These are phyloP conservation scores for Umbelopsis ramanniana DNA, from an alignment of 192 early-diverging fungal species.

Conservation along the genomic window DNA sequence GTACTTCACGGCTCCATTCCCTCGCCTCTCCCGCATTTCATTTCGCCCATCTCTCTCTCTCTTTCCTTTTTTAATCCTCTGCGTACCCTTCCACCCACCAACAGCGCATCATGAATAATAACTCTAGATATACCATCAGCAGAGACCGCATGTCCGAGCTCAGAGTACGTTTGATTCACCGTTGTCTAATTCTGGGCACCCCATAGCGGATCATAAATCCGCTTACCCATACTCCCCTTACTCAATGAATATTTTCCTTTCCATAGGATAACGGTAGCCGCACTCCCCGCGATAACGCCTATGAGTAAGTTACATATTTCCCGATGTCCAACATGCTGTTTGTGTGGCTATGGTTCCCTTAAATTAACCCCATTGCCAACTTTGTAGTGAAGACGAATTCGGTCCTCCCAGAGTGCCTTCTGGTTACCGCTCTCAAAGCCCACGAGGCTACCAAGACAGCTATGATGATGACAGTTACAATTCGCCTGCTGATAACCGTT, in stretches of 20 bases:
- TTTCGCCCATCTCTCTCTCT: background rate
- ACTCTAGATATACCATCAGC: constrained; percentile 42
- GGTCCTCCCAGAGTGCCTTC: constrained; percentile 17
- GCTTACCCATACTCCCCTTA: background rate
- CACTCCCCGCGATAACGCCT: background rate
- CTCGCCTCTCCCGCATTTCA: background rate
- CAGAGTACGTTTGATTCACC: constrained; percentile 28
- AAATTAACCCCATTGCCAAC: background rate
- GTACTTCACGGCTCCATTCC: background rate
- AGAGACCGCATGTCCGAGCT: constrained; percentile 44
- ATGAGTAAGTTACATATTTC: constrained; percentile 19
- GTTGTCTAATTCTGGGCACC: background rate
- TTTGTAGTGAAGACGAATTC: constrained; percentile 8
- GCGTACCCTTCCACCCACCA: background rate
- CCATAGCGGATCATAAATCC: constrained; percentile 12
- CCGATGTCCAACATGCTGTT: background rate
- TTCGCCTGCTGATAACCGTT: constrained; percentile 2
- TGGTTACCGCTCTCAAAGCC: constrained; percentile 9
- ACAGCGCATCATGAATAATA: constrained; percentile 9
- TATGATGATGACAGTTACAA: constrained; percentile 5
- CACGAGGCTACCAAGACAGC: background rate
- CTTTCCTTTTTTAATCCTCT: background rate
- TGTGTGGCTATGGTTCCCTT: background rate
- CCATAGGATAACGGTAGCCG: background rate
- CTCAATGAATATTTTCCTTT: background rate